Base-by-base conservation (phyloP, 2,329 filamentous ascomycete species). In the Aspergillus terreus region DNA sequence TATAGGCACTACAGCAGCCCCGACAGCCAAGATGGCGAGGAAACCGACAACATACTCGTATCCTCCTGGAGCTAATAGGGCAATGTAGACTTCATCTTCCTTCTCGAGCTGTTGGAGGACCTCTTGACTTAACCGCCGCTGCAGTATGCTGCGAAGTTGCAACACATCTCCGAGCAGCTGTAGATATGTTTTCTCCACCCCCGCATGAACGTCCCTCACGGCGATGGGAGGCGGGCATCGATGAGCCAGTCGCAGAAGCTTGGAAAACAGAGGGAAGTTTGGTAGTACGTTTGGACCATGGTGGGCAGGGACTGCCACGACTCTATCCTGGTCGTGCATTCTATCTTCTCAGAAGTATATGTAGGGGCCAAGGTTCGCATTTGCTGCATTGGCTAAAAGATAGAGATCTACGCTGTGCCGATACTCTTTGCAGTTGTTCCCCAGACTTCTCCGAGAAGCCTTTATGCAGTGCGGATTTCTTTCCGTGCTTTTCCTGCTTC, bases 31-130 rank as follows among this genome's bases (percentile, higher is more conserved):
- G 12, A 42, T 42, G 15, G 43, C 43, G 5, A 45, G 21, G 14
- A 45, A 45, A 6, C 19, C 43, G n/a, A 45, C 43, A 2, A 23
- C 25, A 23, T 45, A 45, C 23, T 15, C 43, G 4, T 45, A 45
- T 23, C n/a, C n/a, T n/a, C 43, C 43, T n/a, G 43, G 21, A 2
- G 43, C 43, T 14, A 45, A 14, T 2, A 45, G 23, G 6, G 21
- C 25, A 23, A 45, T 45, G 23, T 27, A 45, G 19, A 33, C 27
- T 45, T 45, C 43, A n/a, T n/a, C 27, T n/a, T 45, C 43, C n/a
- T 12, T 17, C 12, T 45, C 23, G 4, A 45, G 43, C 21, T 33
- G 21, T 30, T 15, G 7, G 2, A 32, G 43, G 27, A 17, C 14
- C 43, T 45, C n/a, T 6, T 6, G 5, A 30, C 10, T 14, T 10